Evolutionary conservation across 2,329 filamentous ascomycete species (phyloP).

Genomic region (Coleophoma cylindrospora): DNA sequence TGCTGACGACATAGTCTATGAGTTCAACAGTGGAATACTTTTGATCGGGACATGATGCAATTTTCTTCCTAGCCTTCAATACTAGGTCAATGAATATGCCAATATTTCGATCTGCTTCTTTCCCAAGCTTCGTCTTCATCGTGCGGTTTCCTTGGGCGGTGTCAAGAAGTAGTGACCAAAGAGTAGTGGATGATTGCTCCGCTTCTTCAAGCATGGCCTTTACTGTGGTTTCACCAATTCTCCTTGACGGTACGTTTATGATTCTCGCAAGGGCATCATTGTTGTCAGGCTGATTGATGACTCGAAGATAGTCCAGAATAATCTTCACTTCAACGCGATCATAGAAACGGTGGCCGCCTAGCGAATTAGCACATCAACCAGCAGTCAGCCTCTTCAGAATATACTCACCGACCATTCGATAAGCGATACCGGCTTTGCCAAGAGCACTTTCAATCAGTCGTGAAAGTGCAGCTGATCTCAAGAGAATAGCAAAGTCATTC

Average conservation of each 20-base stretch:
- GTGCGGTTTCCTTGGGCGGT: constrained; percentile 45
- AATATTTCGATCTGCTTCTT: constrained; percentile 51
- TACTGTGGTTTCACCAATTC: constrained; percentile 75
- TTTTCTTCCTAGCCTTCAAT: constrained; percentile 47
- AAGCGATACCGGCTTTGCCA: constrained; percentile 76
- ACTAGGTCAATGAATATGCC: constrained; percentile 55
- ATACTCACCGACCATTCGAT: constrained; percentile 75
- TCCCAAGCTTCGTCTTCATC: constrained; percentile 48
- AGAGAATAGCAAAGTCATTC: constrained; percentile 78
- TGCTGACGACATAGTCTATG: constrained; percentile 52
- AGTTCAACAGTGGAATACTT: constrained; percentile 24
- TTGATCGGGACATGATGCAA: constrained; percentile 27
- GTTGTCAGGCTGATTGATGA: constrained; percentile 78
- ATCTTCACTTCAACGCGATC: constrained; percentile 86
- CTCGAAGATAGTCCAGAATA: constrained; percentile 80
- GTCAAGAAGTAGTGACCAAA: constrained; percentile 72
- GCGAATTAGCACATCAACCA: constrained; percentile 3
- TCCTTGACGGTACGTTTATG: constrained; percentile 77
- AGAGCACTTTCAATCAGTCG: constrained; percentile 80
- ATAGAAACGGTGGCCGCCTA: constrained; percentile 77
- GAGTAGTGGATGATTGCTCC: constrained; percentile 58
- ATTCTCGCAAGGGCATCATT: constrained; percentile 81
- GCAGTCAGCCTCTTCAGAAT: not conserved
- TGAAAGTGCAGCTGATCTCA: constrained; percentile 81
- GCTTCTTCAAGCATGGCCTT: constrained; percentile 73